Evolutionary conservation across 768 basidiomycete species (phyloP), one percentile per base, ranked within the genome.

Genomic region (Phlebiopsis flavidoalba): DNA sequence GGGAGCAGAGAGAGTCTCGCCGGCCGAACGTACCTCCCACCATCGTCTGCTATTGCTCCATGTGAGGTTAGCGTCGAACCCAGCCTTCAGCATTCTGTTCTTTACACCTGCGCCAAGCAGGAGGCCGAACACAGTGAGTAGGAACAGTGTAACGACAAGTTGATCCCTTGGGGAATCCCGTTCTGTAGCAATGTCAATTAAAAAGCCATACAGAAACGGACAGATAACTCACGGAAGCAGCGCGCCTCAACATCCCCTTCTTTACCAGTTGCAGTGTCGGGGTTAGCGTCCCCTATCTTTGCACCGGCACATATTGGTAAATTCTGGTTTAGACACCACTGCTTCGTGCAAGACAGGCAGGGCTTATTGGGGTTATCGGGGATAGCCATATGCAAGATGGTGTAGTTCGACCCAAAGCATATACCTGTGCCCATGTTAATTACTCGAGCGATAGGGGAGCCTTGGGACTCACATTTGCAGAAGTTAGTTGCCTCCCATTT

Each of bases 111-210:
- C 92, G 54, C 84, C 88, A 24, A 96, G 77, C 47, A 96, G 76
- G 59, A 96, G 81, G 21, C 92, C 93, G 66, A 95, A 88, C 26
- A 97, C 88, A 33, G 87, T 90, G 64, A 97, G 75, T 31, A 96
- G 78, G 77, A 96, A 97, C 55, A 95, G 78, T 17, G 93, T 94
- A 50, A 96, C 95, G 35, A 96, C 89, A 31, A 95, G 79, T 70
- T 96, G 94, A 75, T 97, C 95, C 72, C 94, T 77, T n/a, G 95
- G 95, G 19, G 92, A 95, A 77, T 96, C 94, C 63, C 95, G 85
- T 77, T 95, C 94, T 96, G 60, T 36, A 37, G 8, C 15, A 4
- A 22, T 1, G 22, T 8, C 31, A 43, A 14, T 40, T 19, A 21
- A 37, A 5, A 37, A 5, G 31, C 8, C 22, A 10, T 26, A 31